Evolutionary conservation across 345 rosid species (phyloP).

Genomic region (Citrus sp.): DNA sequence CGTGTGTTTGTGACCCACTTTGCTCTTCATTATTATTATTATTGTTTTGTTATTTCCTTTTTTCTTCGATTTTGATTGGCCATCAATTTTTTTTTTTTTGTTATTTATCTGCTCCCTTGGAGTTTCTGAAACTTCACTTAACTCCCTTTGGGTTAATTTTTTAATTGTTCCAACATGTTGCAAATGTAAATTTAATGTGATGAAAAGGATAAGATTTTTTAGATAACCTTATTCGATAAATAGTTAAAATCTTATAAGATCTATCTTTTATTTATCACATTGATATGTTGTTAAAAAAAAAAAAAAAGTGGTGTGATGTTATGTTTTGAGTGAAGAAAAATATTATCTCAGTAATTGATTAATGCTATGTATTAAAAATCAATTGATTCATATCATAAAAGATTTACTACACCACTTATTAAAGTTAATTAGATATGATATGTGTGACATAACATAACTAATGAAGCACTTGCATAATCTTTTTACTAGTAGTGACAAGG

Average conservation of each 20-base stretch:
- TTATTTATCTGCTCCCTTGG: background rate
- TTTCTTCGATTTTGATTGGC: background rate
- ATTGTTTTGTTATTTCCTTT: background rate
- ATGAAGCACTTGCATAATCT: too few relatives aligned
- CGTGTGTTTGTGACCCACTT: conserved; percentile 4
- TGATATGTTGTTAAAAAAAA: background rate
- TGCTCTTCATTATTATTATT: background rate
- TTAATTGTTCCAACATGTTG: background rate
- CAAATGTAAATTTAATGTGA: background rate
- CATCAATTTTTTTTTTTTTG: background rate
- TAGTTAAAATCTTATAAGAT: background rate
- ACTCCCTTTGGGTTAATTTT: background rate
- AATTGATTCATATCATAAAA: background rate
- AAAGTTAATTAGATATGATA: too few relatives aligned
- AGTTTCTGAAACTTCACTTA: background rate
- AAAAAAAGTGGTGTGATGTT: too few relatives aligned
- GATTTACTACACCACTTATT: too few relatives aligned
- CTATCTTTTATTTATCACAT: background rate
- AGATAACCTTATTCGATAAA: background rate
- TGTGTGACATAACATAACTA: too few relatives aligned
- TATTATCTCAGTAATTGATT: background rate
- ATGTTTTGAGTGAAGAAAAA: too few relatives aligned
- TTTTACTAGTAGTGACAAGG: too few relatives aligned
- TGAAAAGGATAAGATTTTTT: background rate
- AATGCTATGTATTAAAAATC: too few relatives aligned